Evolutionary conservation across 305 asterid species (phyloP).

Genomic region (Coffea humblotiana): DNA sequence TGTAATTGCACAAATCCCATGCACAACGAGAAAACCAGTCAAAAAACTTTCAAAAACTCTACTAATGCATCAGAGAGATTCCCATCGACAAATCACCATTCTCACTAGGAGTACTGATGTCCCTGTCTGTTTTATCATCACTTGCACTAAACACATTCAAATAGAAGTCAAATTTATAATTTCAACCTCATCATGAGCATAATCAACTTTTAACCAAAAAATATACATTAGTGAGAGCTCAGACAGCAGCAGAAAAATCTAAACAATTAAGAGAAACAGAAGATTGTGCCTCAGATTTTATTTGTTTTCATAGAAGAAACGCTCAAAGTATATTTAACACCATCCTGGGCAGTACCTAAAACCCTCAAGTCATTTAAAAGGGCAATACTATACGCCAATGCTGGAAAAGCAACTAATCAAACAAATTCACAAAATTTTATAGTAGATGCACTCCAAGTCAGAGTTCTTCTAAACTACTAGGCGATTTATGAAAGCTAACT

Average conservation of each 20-base stretch:
- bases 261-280: not conserved
- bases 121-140: slow-evolving; percentile 71
- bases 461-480: not conserved
- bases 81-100: slow-evolving; percentile 57
- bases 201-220: not conserved
- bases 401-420: not conserved
- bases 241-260: not conserved
- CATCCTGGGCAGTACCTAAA: slow-evolving; percentile 23
- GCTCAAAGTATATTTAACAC: slow-evolving; percentile 43
- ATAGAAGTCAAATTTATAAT: not conserved
- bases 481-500: not conserved
- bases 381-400: not conserved
- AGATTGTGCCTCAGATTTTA: slow-evolving; percentile 25
- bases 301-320: slow-evolving; percentile 15
- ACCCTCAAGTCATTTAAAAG: too few relatives aligned
- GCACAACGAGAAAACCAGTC: not conserved
- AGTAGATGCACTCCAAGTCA: not conserved
- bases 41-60: not conserved
- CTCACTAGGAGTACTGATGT: slow-evolving; percentile 45
- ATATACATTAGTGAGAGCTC: not conserved
- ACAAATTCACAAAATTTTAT: not conserved
- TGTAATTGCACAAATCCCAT: not conserved
- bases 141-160: slow-evolving; percentile 24
- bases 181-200: not conserved
- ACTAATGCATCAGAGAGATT: slow-evolving; percentile 61